Conservation (phyloP, 345 rosid species). For the rapeseed (Brassica napus) region Da-Ae NC_063437.1:12188001-12188500, state of each 20-base stretch:
- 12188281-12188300: constrained; percentile 97
- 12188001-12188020: constrained; percentile 9
- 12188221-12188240: constrained; percentile 93
- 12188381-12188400: constrained; percentile 99
- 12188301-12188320: constrained; percentile 94
- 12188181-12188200: constrained; percentile 85
- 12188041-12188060: constrained; percentile 13
- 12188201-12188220: constrained; percentile 87
- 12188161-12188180: constrained; percentile 87
- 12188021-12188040: background rate
- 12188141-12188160: constrained; percentile 94
- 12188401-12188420: constrained; percentile 95
- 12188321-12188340: constrained; percentile 92
- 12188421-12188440: constrained; percentile 97
- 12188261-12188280: constrained; percentile 99
- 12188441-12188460: constrained; percentile 91
- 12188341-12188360: constrained; percentile 97
- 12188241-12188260: constrained; percentile 99
- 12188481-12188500: constrained; percentile 98
- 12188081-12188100: constrained; percentile 90
- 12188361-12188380: constrained; percentile 97
- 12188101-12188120: constrained; percentile 99
- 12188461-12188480: constrained; percentile 96
- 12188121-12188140: constrained; percentile 99
- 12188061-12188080: constrained; percentile 37